Base-by-base conservation (phyloP, 1,139 yeast genomes). In the Scheffersomyces titani region DNA sequence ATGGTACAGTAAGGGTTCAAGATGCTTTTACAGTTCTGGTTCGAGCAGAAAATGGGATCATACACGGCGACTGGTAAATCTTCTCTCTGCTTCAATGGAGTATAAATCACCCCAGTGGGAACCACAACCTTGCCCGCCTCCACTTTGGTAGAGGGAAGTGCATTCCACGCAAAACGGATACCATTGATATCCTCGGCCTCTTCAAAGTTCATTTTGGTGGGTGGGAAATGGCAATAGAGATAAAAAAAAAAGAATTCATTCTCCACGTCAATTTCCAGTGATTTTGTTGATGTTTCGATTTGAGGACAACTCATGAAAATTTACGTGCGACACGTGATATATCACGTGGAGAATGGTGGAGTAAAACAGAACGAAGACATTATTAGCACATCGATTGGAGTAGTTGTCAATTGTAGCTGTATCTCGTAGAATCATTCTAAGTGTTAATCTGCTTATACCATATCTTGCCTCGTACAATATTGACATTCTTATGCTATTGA, bases 91-190 rank as follows among this genome's bases (percentile, higher is more conserved):
- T 90, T 86, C 66, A 96, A 83, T 16, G 99, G 99, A 18, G 98
- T 92, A 78, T 93, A 94, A 62, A 94, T 78, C 58, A 97, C 90
- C 48, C 98, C 97, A 44, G 96, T 88, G 19, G 99, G 99, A 47
- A 94, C 96, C 22, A 94, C 97, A 66, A 93, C 89, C 65, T 96
- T 90, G 65, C 88, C 87, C 19, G 98, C 96, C 74, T 94, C 99
- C 54, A 87, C 85, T 67, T 92, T 88, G 55, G 97, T 90, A 54
- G 92, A 88, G 44, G 99, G 99, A 59, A 80, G 78, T 46, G 80
- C 74, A 66, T 80, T 80, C 84, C 84, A 80, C 44, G 83, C 77
- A 60, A 80, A 78, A 63, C 84, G 78, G 55, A 80, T 73, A 50
- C 84, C 84, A 69, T 80, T 80, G 64, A 78, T 73, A 61, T 80